Base-by-base conservation (phyloP, 2,329 filamentous ascomycete species). In the Monilinia fructicola region DNA sequence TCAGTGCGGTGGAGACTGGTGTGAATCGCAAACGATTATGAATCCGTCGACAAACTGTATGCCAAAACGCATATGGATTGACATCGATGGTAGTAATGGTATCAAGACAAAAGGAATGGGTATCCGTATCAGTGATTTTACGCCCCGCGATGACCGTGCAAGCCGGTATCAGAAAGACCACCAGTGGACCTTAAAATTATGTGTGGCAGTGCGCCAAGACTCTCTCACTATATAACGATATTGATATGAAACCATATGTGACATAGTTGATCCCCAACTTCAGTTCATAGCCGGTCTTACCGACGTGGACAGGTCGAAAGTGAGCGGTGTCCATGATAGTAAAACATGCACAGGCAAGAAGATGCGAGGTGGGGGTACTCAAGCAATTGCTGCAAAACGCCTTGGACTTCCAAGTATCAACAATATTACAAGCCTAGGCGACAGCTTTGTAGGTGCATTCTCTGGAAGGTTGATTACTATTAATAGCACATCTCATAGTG, bases 81-180 rank as follows among this genome's bases (percentile, higher is more conserved):
- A 46, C 5, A 60, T 42, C 16, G 40, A 60, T 35, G 16, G 16
- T 4, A 60, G 42, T 16, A 48, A 60, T 18, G 40, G 58, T 11
- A 60, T 50, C 21, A 48, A 18, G 11, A 50, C 44, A 4, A 46
- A 60, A 23, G 28, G 12, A 4, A 3, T 35, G 21, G 40, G 58
- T 6, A 50, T 50, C 26, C 44, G 50, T 28, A 60, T 60, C 3
- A 60, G 26, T n/a, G 58, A 60, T 44, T 60, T 60, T 10, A 60
- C 28, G 5, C 42, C 42, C 4, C 50, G 16, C 6, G 21, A 23
- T 5, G 28, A 31, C 18, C 44, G 44, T 11, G 42, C 42, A 18
- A 21, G 3, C 14, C 21, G 9, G 52, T 61, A 61, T 9, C 58
- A 40, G 4, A 38, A 16, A 7, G 46, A 61, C 12, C 6, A 11